Evolutionary conservation across 169 alveolate genomes (phyloP).

Genomic region (Plasmodium malariae): DNA sequence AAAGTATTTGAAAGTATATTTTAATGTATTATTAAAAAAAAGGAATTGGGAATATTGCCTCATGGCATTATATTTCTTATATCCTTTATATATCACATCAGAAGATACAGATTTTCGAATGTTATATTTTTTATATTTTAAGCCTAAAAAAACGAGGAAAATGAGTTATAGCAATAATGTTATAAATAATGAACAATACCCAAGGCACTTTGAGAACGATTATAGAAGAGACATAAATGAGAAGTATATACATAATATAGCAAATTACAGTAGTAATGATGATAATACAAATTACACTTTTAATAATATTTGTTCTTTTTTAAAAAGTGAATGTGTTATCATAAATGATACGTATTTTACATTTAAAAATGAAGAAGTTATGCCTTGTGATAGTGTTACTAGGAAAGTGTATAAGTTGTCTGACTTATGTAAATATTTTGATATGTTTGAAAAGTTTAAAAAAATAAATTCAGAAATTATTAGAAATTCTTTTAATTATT

Average conservation of each 20-base stretch:
- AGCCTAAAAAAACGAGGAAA: slow-evolving; percentile 9
- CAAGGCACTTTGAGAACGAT: background rate
- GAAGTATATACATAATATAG: background rate
- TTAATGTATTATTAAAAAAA: slow-evolving; percentile 40
- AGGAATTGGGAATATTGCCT: slow-evolving; percentile 26
- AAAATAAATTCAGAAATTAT: slow-evolving; percentile 47
- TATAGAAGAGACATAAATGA: background rate
- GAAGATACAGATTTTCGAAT: slow-evolving; percentile 47
- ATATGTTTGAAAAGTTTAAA: slow-evolving; percentile 41
- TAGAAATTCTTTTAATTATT: slow-evolving; percentile 48
- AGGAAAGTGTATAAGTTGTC: slow-evolving; percentile 43
- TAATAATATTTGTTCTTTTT: slow-evolving; percentile 18
- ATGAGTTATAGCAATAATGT: background rate
- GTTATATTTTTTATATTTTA: slow-evolving; percentile 43
- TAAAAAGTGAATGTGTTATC: slow-evolving; percentile 39
- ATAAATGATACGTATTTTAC: slow-evolving; percentile 24
- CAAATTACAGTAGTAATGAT: background rate
- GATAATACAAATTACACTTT: background rate
- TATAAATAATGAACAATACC: background rate
- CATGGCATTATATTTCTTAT: slow-evolving; percentile 49
- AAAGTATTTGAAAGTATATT: slow-evolving; percentile 57
- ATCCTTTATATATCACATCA: slow-evolving; percentile 40
- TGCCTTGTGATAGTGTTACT: slow-evolving; percentile 32
- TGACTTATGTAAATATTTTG: slow-evolving; percentile 68
- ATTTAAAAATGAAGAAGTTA: slow-evolving; percentile 47